phyloP scores from a whole-genome alignment of 2,329 filamentous ascomycete species.

The Parafenestella ontariensis region DNA sequence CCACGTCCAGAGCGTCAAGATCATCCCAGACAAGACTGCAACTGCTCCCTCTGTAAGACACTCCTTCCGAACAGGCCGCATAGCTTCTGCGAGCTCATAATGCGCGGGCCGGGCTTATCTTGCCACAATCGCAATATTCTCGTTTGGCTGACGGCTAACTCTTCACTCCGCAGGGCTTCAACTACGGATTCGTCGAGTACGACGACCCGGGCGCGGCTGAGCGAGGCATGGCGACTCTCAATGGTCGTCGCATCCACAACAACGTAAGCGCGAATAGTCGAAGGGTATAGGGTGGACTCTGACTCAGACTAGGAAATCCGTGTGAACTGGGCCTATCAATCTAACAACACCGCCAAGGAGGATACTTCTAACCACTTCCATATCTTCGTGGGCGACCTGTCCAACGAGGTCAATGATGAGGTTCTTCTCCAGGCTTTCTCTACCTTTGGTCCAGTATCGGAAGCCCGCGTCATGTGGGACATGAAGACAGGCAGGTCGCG shows the following conservation, averaged over 20 bases:
- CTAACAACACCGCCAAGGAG: slow-evolving; percentile 91
- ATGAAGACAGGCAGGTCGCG: slow-evolving; percentile 99
- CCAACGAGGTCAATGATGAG: slow-evolving; percentile 98
- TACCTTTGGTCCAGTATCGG: slow-evolving; percentile 92
- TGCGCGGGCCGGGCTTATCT: too few relatives aligned
- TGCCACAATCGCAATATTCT: too few relatives aligned
- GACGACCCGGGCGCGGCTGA: slow-evolving; percentile 97
- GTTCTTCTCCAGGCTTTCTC: slow-evolving; percentile 93
- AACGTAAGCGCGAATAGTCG: slow-evolving; percentile 68
- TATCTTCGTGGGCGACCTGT: slow-evolving; percentile 97
- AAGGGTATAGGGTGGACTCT: slow-evolving; percentile 23
- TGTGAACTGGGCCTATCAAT: slow-evolving; percentile 99
- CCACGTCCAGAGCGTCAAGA: slow-evolving; percentile 98
- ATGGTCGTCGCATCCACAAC: slow-evolving; percentile 93
- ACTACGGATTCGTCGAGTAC: slow-evolving; percentile 99
- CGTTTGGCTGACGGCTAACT: slow-evolving; percentile 24
- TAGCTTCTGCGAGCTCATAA: slow-evolving; percentile 16
- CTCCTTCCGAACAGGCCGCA: slow-evolving; percentile 15
- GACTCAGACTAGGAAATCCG: slow-evolving; percentile 79
- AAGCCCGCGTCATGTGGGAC: slow-evolving; percentile 99
- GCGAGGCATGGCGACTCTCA: slow-evolving; percentile 95
- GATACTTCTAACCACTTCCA: slow-evolving; percentile 99
- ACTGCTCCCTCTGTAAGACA: slow-evolving; percentile 55
- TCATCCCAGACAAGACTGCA: slow-evolving; percentile 99
- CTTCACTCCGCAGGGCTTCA: slow-evolving; percentile 74